phyloP scores from a whole-genome alignment of 1,139 yeast species.

The Candida labiduridarum region DNA sequence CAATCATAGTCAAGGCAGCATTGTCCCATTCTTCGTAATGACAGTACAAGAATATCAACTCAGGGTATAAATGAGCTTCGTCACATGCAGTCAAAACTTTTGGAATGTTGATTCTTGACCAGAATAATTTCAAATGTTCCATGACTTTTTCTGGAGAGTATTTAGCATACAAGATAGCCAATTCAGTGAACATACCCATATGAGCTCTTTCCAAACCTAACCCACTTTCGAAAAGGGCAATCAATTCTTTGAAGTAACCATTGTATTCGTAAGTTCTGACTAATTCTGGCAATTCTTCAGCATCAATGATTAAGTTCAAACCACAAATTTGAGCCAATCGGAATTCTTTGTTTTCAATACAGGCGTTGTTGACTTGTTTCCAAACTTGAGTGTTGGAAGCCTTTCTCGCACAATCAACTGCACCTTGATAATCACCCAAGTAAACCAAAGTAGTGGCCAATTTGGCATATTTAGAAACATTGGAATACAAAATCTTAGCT shows the following conservation, averaged over 20 bases:
- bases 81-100: conserved; percentile 95
- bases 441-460: conserved; percentile 94
- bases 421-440: conserved; percentile 89
- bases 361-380: conserved; percentile 97
- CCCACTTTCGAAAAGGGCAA: conserved; percentile 92
- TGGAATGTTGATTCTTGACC: conserved; percentile 98
- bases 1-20: conserved; percentile 98
- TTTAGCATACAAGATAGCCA: conserved; percentile 87
- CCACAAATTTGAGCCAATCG: conserved; percentile 99
- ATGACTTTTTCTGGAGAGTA: conserved; percentile 88
- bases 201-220: conserved; percentile 97
- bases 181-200: conserved; percentile 99
- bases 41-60: conserved; percentile 91
- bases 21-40: conserved; percentile 99
- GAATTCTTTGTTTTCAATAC: conserved; percentile 94
- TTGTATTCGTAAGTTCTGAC: conserved; percentile 84
- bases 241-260: conserved; percentile 91
- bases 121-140: conserved; percentile 96
- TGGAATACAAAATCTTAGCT: conserved; percentile 84
- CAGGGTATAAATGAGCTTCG: conserved; percentile 94
- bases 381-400: conserved; percentile 93
- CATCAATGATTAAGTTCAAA: conserved; percentile 92
- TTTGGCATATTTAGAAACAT: conserved; percentile 91
- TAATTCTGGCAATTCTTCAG: conserved; percentile 92
- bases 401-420: conserved; percentile 98